Evolutionary conservation across 139 green algal species (phyloP).

Genomic region (Chlorella vulgaris): DNA sequence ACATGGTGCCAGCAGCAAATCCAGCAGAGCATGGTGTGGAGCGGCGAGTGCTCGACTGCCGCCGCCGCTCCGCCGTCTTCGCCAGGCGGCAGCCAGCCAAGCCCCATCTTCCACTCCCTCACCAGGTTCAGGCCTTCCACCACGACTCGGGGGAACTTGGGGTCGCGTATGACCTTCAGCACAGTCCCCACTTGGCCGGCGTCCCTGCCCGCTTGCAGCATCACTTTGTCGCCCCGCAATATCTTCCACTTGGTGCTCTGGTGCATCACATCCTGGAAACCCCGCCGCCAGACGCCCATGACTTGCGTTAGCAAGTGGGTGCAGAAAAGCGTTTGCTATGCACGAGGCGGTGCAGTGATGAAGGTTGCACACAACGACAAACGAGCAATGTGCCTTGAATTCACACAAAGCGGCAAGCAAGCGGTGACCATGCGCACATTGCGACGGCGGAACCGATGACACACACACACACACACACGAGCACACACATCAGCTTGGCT

Average conservation of each 20-base stretch:
- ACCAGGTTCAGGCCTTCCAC: constrained; percentile 82
- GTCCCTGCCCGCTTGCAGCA: constrained; percentile 77
- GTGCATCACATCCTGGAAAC: constrained; percentile 53
- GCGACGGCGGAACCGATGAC: too few species aligned
- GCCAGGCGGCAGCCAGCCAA: neutral
- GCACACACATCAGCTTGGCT: too few species aligned
- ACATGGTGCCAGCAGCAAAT: neutral
- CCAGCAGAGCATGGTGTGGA: neutral
- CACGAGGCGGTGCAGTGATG: too few species aligned
- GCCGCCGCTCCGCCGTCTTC: neutral
- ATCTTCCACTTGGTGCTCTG: constrained; percentile 64
- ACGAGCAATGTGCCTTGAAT: too few species aligned
- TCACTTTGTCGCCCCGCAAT: constrained; percentile 65
- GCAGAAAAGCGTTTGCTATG: too few species aligned
- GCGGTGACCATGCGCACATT: too few species aligned
- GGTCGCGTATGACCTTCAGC: constrained; percentile 58
- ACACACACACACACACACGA: too few species aligned
- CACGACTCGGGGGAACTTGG: constrained; percentile 60
- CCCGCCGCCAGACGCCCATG: constrained; percentile 49
- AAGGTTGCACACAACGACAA: too few species aligned
- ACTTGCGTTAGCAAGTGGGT: neutral
- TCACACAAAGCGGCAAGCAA: too few species aligned
- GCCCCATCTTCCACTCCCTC: neutral
- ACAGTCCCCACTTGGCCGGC: constrained; percentile 68
- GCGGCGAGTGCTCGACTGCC: neutral